Conservation (phyloP, 2,329 filamentous ascomycete genomes). For the Epichloe gansuensis region DNA sequence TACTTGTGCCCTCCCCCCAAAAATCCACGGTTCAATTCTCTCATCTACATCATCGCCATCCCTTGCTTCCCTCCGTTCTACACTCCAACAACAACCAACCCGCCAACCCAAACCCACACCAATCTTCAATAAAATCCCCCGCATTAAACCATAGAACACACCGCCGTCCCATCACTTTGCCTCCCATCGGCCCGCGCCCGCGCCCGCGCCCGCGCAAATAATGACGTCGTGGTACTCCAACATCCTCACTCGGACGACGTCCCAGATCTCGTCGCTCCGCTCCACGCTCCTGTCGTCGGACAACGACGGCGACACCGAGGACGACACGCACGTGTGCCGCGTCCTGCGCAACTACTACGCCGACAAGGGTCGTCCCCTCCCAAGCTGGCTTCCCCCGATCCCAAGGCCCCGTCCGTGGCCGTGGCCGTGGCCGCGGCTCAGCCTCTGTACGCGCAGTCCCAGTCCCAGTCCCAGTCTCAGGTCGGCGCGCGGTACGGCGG, state of each 20-base stretch:
- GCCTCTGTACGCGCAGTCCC: constrained; percentile 34
- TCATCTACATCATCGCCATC: too few relatives aligned
- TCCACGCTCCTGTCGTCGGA: constrained; percentile 58
- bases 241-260: constrained; percentile 52
- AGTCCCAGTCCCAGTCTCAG: constrained; percentile 27
- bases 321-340: constrained; percentile 90
- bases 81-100: too few relatives aligned
- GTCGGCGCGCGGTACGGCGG: constrained; percentile 44
- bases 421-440: constrained; percentile 36
- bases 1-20: too few relatives aligned
- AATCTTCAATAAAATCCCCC: too few relatives aligned
- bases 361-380: constrained; percentile 73
- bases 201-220: not conserved
- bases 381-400: constrained; percentile 79
- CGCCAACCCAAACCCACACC: too few relatives aligned
- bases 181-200: too few relatives aligned
- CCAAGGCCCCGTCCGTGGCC: constrained; percentile 50
- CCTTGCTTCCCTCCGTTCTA: too few relatives aligned
- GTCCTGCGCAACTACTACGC: constrained; percentile 87
- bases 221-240: constrained; percentile 79
- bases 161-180: too few relatives aligned
- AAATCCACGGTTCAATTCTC: too few relatives aligned
- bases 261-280: constrained; percentile 52
- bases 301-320: constrained; percentile 61
- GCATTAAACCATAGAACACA: too few relatives aligned